These are phyloP conservation scores for Sphaerulina vaccinii DNA, from an alignment of 2,329 filamentous ascomycete genomes.

Conservation along the genomic window DNA sequence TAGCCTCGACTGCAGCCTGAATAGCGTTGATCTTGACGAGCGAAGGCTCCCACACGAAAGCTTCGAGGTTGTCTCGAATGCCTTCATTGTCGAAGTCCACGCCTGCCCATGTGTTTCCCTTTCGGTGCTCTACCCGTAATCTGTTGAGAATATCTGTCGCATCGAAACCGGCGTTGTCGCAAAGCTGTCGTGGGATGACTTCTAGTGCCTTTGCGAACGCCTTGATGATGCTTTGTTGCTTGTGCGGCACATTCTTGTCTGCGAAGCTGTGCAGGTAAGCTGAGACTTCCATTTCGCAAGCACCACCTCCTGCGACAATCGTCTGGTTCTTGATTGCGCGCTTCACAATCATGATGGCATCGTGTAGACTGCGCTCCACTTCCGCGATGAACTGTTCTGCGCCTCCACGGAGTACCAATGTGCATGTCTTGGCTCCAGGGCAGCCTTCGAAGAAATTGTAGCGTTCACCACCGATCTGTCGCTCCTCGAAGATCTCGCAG, in stretches of 20 bases:
- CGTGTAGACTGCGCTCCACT: slow-evolving; percentile 94
- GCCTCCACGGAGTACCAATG: slow-evolving; percentile 87
- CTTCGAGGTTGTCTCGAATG: slow-evolving; percentile 88
- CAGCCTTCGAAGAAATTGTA: slow-evolving; percentile 99
- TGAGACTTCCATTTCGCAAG: slow-evolving; percentile 94
- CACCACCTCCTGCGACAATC: slow-evolving; percentile 93
- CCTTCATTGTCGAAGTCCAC: slow-evolving; percentile 94
- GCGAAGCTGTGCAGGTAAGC: slow-evolving; percentile 90
- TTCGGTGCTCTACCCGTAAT: slow-evolving; percentile 91
- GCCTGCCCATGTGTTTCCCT: slow-evolving; percentile 89
- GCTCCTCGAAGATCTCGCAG: slow-evolving; percentile 88
- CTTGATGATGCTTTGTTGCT: slow-evolving; percentile 97
- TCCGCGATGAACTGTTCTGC: slow-evolving; percentile 99
- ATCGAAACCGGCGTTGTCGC: slow-evolving; percentile 98
- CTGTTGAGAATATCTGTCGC: slow-evolving; percentile 97
- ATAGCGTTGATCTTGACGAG: slow-evolving; percentile 97
- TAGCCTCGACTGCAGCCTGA: slow-evolving; percentile 91
- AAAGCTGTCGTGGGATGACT: slow-evolving; percentile 92
- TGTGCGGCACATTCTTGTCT: slow-evolving; percentile 87
- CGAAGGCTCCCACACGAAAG: slow-evolving; percentile 96
- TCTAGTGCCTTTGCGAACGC: slow-evolving; percentile 96
- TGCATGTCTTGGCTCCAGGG: slow-evolving; percentile 94
- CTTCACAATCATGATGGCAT: slow-evolving; percentile 99
- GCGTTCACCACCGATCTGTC: slow-evolving; percentile 93
- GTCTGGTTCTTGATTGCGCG: slow-evolving; percentile 90